Base-by-base conservation (phyloP, 768 basidiomycete genomes). In the Tulasnella sp. region DNA sequence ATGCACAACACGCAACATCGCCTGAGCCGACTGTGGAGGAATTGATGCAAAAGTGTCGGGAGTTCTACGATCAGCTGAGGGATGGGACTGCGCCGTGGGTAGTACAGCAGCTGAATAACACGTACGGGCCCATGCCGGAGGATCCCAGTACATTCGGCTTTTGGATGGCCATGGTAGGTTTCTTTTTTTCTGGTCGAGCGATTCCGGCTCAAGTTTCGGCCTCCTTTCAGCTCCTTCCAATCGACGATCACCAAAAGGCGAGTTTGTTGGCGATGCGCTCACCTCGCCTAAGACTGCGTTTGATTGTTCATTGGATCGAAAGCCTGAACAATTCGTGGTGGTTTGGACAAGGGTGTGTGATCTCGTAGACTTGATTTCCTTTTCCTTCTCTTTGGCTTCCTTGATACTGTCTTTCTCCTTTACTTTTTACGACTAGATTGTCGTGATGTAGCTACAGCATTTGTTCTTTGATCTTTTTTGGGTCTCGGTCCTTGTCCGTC, bases 221-320 rank as follows among this genome's bases (percentile, higher is more conserved):
- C 32, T 17, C 29, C 17, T 39, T 29, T 32, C 44, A 84, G 81
- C 79, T 96, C 41, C 87, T 98, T 65, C 91, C 95, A 40, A 93
- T 98, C 77, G 93, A 96, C 79, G 92, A 96, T 72, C 85, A 88
- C 76, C 91, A 94, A 81, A 93, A 95, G 79, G 84, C 93, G 14
- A 90, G 94, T 76, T 84, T 98, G 9, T 83, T 95, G 12, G 91
- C 93, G 0, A 89, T 95, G 67, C 86, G 88, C 73, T 91, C 87
- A 69, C 84, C 91, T 0, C 85, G 90, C 34, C 82, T 97, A 74
- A 84, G 96, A 37, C 81, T 98, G 69, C 83, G 90, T 71, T 83
- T 98, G 76, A 90, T 97, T 72, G 91, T 92, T 34, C 91, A 94
- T 77, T 98, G 96, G 96, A 95, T 98, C 77, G 94, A 97, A 81